phyloP scores from a whole-genome alignment of 225 moss, liverwort and hornwort genomes.

The Lunularia cruciata region DNA sequence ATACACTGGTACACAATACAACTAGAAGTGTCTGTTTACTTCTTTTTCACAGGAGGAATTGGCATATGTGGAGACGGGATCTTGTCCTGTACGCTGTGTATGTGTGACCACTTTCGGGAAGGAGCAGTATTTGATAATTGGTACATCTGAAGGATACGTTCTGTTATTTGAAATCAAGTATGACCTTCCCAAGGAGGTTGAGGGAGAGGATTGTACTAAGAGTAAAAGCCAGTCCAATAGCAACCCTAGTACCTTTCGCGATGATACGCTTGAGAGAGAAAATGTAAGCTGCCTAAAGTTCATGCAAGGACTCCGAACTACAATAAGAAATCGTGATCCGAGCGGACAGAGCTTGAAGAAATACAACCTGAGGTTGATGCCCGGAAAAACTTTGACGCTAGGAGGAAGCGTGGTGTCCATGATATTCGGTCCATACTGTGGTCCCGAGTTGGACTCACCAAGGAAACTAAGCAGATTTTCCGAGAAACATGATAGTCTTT shows the following conservation, averaged over 20 bases:
- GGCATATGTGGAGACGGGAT: conserved; percentile 48
- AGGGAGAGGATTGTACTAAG: not conserved
- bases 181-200: conserved; percentile 14
- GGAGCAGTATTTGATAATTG: conserved; percentile 55
- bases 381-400: conserved; percentile 22
- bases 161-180: conserved; percentile 47
- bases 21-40: too few relatives aligned
- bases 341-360: conserved; percentile 18
- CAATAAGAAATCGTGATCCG: not conserved
- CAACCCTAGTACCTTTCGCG: not conserved
- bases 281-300: conserved; percentile 9
- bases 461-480: conserved; percentile 5
- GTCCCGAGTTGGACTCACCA: conserved; percentile 18
- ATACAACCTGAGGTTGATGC: conserved; percentile 18
- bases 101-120: conserved; percentile 50
- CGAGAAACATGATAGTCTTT: conserved; percentile 17
- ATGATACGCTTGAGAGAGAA: conserved; percentile 3
- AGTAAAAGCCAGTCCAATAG: not conserved
- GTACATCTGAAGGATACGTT: conserved; percentile 67
- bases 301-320: conserved; percentile 16
- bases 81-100: conserved; percentile 57
- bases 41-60: conserved; percentile 59
- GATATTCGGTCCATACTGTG: conserved; percentile 34
- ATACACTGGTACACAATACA: too few relatives aligned
- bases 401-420: conserved; percentile 30